Base-by-base conservation (phyloP, 306 rosid genomes). In the Acacia crassicarpa region DNA sequence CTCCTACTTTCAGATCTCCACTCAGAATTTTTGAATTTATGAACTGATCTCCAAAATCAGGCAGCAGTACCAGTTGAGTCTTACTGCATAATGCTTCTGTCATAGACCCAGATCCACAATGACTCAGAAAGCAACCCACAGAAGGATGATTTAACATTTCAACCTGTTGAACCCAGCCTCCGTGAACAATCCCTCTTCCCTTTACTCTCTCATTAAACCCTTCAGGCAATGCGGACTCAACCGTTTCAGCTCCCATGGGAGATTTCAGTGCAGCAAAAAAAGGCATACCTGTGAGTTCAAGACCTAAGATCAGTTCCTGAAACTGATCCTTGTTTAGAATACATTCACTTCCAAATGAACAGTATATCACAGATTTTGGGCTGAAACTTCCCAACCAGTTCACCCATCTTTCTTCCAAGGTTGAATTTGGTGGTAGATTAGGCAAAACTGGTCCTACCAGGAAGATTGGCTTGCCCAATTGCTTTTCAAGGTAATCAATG, bases 101-200 rank as follows among this genome's bases (percentile, higher is more conserved):
- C 38, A 62, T 27, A 13, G 67, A 62, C 16, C 67, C 38, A 62
- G 19, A 23, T 10, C 67, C 67, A 62, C 67, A 62, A 4, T 25
- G 67, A 62, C 38, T 62, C 8, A 62, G 0, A 62, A 62, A 62
- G 5, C 67, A 62, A 62, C 38, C 38, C 38, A 62, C 38, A 2
- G 94, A 91, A 44, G 91, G 89, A 83, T 91, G 95, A 67, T 78
- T 85, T 83, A 92, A 72, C 23, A 94, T 85, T 77, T 82, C 33
- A 66, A 87, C 93, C 10, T 92, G 95, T 14, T 89, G 92, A 72
- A 94, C 81, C 98, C 98, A 92, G 45, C 85, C 92, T 9, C 88
- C 92, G 30, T 79, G 62, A 56, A 94, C 91, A 46, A 92, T 61
- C 69, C 94, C 95, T 87, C 84, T 92, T 70, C 82, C 88, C 46